Conservation (phyloP, 2,329 filamentous ascomycete species). For the Pyricularia grisea region DNA sequence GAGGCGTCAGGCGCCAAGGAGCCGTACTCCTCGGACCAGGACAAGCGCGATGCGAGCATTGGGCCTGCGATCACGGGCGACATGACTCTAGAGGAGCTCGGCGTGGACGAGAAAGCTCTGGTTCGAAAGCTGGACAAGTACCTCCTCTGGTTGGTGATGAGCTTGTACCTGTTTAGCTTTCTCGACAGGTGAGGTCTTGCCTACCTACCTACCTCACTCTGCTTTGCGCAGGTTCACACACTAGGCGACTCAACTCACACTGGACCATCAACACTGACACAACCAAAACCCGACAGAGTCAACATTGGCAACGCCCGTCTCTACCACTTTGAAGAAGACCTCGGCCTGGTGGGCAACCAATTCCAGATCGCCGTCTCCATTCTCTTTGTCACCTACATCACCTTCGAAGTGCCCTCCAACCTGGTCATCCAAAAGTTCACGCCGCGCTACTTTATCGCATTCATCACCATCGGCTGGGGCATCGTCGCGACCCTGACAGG, state of each 20-base stretch:
- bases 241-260: no score
- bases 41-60: background rate
- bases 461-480: constrained; percentile 57
- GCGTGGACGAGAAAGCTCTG: constrained; percentile 40
- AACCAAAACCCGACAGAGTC: constrained; percentile 30
- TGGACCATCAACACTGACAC: background rate
- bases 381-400: constrained; percentile 55
- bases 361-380: constrained; percentile 62
- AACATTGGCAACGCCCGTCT: constrained; percentile 66
- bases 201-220: constrained; percentile 11
- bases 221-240: constrained; percentile 3
- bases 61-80: background rate
- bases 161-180: constrained; percentile 66
- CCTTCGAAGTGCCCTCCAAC: constrained; percentile 57
- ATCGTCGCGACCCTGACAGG: constrained; percentile 62
- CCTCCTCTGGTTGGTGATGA: constrained; percentile 58
- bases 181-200: constrained; percentile 48
- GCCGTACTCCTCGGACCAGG: background rate
- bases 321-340: constrained; percentile 53
- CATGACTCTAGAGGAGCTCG: constrained; percentile 7
- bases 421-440: constrained; percentile 53
- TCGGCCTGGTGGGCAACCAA: constrained; percentile 51
- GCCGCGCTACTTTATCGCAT: constrained; percentile 53
- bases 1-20: background rate
- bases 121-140: constrained; percentile 55